Evolutionary conservation across 2,329 filamentous ascomycete species (phyloP), one percentile per base, ranked within the genome.

Genomic region (Scorias spongiosa): DNA sequence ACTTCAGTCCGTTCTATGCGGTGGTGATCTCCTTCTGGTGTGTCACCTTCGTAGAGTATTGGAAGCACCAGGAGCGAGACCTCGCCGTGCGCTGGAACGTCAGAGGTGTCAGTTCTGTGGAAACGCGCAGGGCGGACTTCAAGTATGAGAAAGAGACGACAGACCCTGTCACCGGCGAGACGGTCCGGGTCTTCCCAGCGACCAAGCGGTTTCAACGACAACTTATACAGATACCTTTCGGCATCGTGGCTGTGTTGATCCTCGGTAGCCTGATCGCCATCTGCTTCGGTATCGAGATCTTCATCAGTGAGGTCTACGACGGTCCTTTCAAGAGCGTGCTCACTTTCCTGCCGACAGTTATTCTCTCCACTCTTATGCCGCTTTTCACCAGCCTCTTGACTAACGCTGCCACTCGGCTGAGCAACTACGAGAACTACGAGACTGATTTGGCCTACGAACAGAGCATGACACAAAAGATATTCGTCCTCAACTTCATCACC

Each of bases 401-500:
- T 17, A 72, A 67, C 28, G 75, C 91, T 50, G 91, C 89, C 4
- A 80, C 81, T 12, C 74, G 68, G 29, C 68, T 98, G 36, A 95
- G 83, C 0, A 71, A 86, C 11, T 78, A 79, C 51, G 91, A 98
- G 58, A 98, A 98, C 58, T 94, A 96, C 60, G 83, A 88, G 54
- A 96, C 86, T 0, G 75, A 83, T 46, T 85, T 88, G 51, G 80
- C 80, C 11, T 83, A 94, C 55, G 78, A 93, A 47, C 77, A 83
- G 15, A 83, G 88, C 1, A 75, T 94, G 58, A 85, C 91, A 0
- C 80, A 84, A 46, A 98, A 98, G 68, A 82, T 93, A 29, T 96
- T 98, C 57, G 79, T 96, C 11, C 76, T 96, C 57, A 93, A 95
- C 67, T 94, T 95, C 64, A 89, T 96, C 64, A 93, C 87, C 5